Evolutionary conservation across 2,329 filamentous ascomycete genomes (phyloP), one percentile per base, ranked within the genome.

Genomic region (Daldinia sp.): DNA sequence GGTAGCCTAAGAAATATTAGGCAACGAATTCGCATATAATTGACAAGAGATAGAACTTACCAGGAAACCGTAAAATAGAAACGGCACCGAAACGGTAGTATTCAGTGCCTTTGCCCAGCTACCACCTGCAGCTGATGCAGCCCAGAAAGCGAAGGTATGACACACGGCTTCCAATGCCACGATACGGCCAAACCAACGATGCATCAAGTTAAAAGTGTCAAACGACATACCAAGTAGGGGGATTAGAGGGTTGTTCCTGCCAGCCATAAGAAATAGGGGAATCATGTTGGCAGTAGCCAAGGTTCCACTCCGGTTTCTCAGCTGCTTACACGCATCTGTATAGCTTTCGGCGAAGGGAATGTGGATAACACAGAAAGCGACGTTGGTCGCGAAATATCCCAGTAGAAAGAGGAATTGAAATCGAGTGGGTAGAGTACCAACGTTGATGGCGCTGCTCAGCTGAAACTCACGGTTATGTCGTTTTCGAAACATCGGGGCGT

Each of bases 181-280:
- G 67, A 94, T 92, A 42, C 92, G 89, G 73, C 92, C 92, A 70
- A 93, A 87, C 92, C 92, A 94, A 69, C 92, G 88, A 80, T 95
- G 92, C 65, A 94, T 84, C 68, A 95, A 81, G 81, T 94, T 95
- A 84, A 92, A 94, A 0, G 91, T 93, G 79, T 95, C 92, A 78
- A 94, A 95, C 3, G 90, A 92, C 71, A 94, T 89, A 68, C 89
- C 89, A 60, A 93, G 84, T 72, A 92, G 82, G 68, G 84, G 84
- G 76, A 94, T 93, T 71, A 95, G 83, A 23, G 91, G 91, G 80
- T 94, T 94, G 82, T 94, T 94, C 74, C 92, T 86, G 46, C 90
- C 89, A 53, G 91, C 90, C 78, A 94, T 84, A 56, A 94, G 79
- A 80, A 94, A 92, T 3, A 94, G 82, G 1, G 92, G 92, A 53